Percentiles rank a stretch among this genome's conserved stretches.
phyloP scores from a whole-genome alignment of 148 eudicot genomes.

The Camellia japonica region DNA sequence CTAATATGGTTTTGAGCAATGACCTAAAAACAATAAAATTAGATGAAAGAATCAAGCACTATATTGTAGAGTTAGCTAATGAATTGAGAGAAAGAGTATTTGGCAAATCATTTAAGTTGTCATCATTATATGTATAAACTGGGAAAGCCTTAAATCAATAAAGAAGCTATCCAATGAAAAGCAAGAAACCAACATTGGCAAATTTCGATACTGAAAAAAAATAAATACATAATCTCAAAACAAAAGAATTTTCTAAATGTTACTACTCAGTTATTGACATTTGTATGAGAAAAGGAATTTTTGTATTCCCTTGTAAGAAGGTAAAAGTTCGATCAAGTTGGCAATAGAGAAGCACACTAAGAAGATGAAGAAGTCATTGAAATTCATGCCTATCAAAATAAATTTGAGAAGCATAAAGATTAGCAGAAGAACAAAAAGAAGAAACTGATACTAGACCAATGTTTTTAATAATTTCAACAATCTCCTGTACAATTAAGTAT shows the following conservation, averaged over 20 bases:
- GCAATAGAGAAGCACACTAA: constrained; percentile 60
- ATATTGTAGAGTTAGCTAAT: neutral
- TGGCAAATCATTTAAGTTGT: neutral
- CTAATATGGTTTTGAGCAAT: neutral
- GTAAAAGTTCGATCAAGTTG: constrained; percentile 53
- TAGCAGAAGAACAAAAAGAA: neutral
- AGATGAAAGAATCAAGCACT: neutral
- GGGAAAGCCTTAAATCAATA: neutral
- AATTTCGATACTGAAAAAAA: neutral
- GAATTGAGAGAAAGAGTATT: neutral
- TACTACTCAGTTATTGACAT: neutral
- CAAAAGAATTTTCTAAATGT: neutral
- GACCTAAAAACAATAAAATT: neutral
- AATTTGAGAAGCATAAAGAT: constrained; percentile 5
- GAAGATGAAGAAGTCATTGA: constrained; percentile 81
- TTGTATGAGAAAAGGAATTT: neutral
- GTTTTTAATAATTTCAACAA: neutral
- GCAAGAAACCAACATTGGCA: neutral
- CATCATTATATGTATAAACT: neutral
- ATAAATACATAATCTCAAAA: neutral
- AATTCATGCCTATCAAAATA: constrained; percentile 73
- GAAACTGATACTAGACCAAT: neutral
- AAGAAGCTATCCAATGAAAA: neutral
- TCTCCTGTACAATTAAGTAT: neutral
- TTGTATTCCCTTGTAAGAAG: neutral